Base-by-base conservation (phyloP, 768 basidiomycete species). In the Neoboletus magnificus region DNA sequence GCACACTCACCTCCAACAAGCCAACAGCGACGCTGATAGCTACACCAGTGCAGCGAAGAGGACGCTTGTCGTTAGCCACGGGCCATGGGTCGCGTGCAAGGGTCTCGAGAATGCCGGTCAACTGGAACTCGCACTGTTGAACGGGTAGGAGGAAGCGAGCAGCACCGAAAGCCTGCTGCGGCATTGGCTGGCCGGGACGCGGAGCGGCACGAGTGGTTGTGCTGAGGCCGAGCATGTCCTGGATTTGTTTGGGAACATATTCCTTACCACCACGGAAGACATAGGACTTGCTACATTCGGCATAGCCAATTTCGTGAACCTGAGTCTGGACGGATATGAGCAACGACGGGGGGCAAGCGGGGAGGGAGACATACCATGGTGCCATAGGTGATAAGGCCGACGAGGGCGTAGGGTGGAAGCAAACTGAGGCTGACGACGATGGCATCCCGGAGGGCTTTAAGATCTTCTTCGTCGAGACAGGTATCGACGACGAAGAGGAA, bases 221-320 rank as follows among this genome's bases (percentile, higher is more conserved):
- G 65, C 82, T 85, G 47, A 69, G 81, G 25, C 90, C 92, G 40
- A 98, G 89, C 95, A 99, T 98, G 64, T 98, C 96, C 72, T 93
- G 91, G 61, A 98, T 98, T 62, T 97, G 93, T 76, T 98, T 98
- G 39, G 91, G 86, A 52, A 86, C 74, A 69, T 99, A 98, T 64
- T 99, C 97, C 73, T 98, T 99, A 13, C 88, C 91, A 42, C 97
- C 97, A 27, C 96, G 89, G 85, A 99, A 99, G 54, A 98, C 97
- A 72, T 97, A 98, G 4, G 95, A 97, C 72, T 98, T 98, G 75
- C 84, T 91, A 75, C 95, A 98, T 70, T 96, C 91, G 2, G 86
- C 82, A 65, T 98, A 98, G 32, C 95, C 94, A 35, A 98, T 89
- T 76, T 99, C 97, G 71, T 99, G 97, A 1, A 99, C 93, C 87